Conservation (phyloP, 1,284 basidiomycete genomes). For the Lentinula novae-zelandiae region DNA sequence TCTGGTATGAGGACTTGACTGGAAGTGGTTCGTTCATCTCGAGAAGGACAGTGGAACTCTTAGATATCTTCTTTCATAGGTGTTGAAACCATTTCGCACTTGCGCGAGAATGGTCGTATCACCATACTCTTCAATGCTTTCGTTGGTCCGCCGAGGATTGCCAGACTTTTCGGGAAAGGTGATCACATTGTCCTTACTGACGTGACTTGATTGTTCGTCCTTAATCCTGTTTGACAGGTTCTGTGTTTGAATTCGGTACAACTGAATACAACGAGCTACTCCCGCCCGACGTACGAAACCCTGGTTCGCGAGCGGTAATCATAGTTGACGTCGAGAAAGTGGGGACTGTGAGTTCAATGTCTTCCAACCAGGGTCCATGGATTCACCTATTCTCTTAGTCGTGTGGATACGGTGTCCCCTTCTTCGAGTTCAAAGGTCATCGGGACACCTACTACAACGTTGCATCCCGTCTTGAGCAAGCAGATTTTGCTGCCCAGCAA, state of each 20-base stretch:
- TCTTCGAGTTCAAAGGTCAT: conserved; percentile 42
- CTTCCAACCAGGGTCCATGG: neutral
- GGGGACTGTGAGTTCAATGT: conserved; percentile 37
- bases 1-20: conserved; percentile 61
- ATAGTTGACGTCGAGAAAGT: conserved; percentile 50
- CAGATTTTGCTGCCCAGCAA: conserved; percentile 25
- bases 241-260: conserved; percentile 50
- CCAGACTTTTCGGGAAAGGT: conserved; percentile 54
- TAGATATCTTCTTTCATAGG: conserved; percentile 27
- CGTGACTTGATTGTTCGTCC: conserved; percentile 2
- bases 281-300: conserved; percentile 37
- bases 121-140: conserved; percentile 58
- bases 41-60: neutral
- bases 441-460: conserved; percentile 27
- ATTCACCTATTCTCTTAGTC: conserved; percentile 30
- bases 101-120: conserved; percentile 54
- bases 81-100: conserved; percentile 55
- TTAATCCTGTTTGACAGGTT: conserved; percentile 28
- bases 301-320: conserved; percentile 51
- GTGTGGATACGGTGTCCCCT: conserved; percentile 52
- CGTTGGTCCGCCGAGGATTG: conserved; percentile 47
- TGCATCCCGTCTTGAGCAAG: conserved; percentile 22
- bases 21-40: conserved; percentile 43
- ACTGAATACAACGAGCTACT: conserved; percentile 44
- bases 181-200: neutral